Evolutionary conservation across 768 basidiomycete species (phyloP).

Genomic region (Russula ochroleuca): DNA sequence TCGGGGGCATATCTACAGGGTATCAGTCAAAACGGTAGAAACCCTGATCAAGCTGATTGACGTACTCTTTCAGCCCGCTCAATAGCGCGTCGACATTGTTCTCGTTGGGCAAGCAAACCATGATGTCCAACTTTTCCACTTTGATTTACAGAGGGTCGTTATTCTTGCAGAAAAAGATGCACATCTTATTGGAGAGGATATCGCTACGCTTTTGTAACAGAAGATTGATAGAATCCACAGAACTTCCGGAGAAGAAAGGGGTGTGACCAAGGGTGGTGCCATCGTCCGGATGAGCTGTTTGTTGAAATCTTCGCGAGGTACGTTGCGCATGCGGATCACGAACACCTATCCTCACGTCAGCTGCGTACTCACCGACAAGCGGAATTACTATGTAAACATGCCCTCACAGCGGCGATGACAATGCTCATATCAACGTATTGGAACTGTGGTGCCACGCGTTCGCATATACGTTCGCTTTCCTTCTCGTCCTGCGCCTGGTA

Average conservation of each 20-base stretch:
- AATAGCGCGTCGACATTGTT: slow-evolving; percentile 91
- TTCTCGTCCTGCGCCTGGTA: too few relatives aligned
- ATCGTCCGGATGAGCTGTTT: slow-evolving; percentile 90
- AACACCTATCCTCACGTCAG: slow-evolving; percentile 57
- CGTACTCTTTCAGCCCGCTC: slow-evolving; percentile 93
- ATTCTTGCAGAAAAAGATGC: slow-evolving; percentile 99
- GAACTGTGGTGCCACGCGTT: too few relatives aligned
- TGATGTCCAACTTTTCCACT: slow-evolving; percentile 96
- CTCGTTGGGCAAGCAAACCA: slow-evolving; percentile 89
- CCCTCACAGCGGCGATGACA: slow-evolving; percentile 95
- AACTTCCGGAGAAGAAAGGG: slow-evolving; percentile 93
- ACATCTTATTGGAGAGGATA: slow-evolving; percentile 91
- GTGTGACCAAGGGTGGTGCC: slow-evolving; percentile 93
- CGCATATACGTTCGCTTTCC: too few relatives aligned
- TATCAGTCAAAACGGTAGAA: slow-evolving; percentile 18
- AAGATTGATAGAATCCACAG: too few relatives aligned
- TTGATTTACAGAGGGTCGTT: slow-evolving; percentile 99
- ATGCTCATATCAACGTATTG: too few relatives aligned
- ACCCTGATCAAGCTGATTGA: slow-evolving; percentile 15
- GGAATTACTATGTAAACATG: slow-evolving; percentile 34
- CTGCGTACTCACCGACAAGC: neutral
- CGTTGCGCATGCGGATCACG: slow-evolving; percentile 92
- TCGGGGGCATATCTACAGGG: slow-evolving; percentile 82
- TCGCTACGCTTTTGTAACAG: too few relatives aligned
- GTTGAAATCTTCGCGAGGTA: slow-evolving; percentile 77